Evolutionary conservation across 768 basidiomycete genomes (phyloP), one percentile per base, ranked within the genome.

Genomic region (Pholiota conissans): DNA sequence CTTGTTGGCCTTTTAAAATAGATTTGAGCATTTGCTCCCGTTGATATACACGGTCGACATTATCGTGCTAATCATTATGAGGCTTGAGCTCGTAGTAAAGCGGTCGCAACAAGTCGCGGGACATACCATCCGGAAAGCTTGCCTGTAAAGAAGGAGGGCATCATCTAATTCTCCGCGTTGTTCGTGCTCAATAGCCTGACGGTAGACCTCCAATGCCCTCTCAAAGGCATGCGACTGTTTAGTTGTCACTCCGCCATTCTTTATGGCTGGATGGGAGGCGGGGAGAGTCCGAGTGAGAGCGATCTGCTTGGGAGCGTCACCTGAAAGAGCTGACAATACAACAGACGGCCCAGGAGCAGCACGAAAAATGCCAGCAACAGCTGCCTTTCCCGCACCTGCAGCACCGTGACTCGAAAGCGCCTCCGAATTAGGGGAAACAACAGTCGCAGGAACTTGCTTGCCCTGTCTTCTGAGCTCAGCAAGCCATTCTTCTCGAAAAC

Each of bases 401-500:
- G 5, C 39, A n/a, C 16, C 39, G 39, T 8, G 13, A 40, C 20
- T 18, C 42, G 10, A 20, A 45, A 20, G 22, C 22, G 20, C 20
- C 40, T 42, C 40, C 10, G 11, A 45, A 49, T 49, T 56, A 40
- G 45, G 24, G n/a, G 48, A 13, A 4, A 26, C 50, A 2, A 34
- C 14, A 10, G 24, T 14, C 22, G 14, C 29, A 26, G 47, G 55
- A 10, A 32, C n/a, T 27, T 6, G 64, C 56, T 72, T 77, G 46
- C 72, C 49, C 22, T 49, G 74, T 40, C 71, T 74, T 60, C 71
- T 75, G 14, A 91, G 79, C 68, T 92, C 90, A 27, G 75, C 78
- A 64, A 81, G 81, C 91, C 91, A 93, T 75, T 80, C 79, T 57
- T 83, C 81, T 71, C 91, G 81, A 71, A 93, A 93, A 42, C 72